Conservation (phyloP, 106 monocot species). For the Acorus gramineus region DNA sequence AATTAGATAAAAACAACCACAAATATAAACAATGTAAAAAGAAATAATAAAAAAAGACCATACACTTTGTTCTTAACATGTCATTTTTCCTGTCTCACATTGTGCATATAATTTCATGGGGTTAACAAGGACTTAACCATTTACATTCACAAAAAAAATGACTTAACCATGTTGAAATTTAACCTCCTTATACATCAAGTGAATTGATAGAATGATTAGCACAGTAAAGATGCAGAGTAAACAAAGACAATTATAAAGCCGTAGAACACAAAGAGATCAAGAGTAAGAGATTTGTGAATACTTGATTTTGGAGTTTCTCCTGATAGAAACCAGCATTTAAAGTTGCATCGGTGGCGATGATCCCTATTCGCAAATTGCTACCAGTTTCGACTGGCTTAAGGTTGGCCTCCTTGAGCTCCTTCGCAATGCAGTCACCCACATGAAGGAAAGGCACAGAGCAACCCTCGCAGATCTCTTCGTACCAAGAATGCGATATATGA, state of each 20-base stretch:
- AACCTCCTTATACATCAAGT: too few species aligned
- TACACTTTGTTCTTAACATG: too few species aligned
- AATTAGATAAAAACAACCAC: too few species aligned
- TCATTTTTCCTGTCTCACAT: too few species aligned
- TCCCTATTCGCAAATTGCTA: conserved; percentile 41
- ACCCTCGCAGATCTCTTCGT: conserved; percentile 33
- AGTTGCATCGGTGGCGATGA: conserved; percentile 24
- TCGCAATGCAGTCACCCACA: conserved; percentile 40
- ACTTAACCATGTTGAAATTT: too few species aligned
- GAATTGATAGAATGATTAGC: too few species aligned
- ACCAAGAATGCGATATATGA: conserved; percentile 37
- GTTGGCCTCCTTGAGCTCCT: conserved; percentile 39
- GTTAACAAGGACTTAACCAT: too few species aligned
- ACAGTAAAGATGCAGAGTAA: too few species aligned
- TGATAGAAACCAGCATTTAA: conserved; percentile 28
- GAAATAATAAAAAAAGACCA: too few species aligned
- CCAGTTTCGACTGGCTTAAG: conserved; percentile 57
- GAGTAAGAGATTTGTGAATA: conserved; percentile 7
- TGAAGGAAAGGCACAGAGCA: conserved; percentile 67
- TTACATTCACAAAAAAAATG: too few species aligned
- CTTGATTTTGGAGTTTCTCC: conserved; percentile 49
- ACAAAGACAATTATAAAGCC: background rate
- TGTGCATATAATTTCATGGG: too few species aligned
- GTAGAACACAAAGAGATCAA: background rate
- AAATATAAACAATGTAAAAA: too few species aligned